Conservation (phyloP, 1,139 yeast species). For the Lodderomyces beijingensis region DNA sequence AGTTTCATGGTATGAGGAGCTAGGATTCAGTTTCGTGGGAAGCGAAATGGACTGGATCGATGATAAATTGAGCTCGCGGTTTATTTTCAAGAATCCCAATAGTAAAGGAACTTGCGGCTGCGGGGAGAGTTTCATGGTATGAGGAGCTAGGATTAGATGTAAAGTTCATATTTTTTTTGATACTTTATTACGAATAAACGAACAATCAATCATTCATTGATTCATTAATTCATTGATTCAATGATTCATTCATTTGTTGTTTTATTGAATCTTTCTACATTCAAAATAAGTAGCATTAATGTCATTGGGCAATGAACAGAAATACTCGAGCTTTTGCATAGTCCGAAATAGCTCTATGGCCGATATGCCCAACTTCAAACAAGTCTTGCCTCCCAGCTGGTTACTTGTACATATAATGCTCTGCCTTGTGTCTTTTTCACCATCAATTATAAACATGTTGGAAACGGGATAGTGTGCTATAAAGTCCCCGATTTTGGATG, state of each 20-base stretch:
- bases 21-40: constrained; percentile 93
- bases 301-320: constrained; percentile 45
- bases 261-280: constrained; percentile 36
- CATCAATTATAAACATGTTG: constrained; percentile 41
- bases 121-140: constrained; percentile 97
- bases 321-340: constrained; percentile 44
- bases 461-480: constrained; percentile 20
- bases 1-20: constrained; percentile 99
- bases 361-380: constrained; percentile 37
- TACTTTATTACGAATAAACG: too few species aligned
- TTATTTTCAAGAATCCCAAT: constrained; percentile 91
- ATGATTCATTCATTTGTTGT: constrained; percentile 1
- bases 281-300: constrained; percentile 46
- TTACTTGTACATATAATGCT: constrained; percentile 43
- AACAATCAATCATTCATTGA: not conserved
- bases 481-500: constrained; percentile 17
- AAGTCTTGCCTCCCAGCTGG: constrained; percentile 41
- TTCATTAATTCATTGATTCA: constrained; percentile 1
- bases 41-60: constrained; percentile 99
- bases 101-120: constrained; percentile 98
- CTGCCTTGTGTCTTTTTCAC: constrained; percentile 34
- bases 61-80: constrained; percentile 82
- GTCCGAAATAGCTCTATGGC: constrained; percentile 40
- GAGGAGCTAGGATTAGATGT: too few species aligned
- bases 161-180: too few species aligned